Percentiles rank a stretch among this genome's conserved stretches.
Evolutionary conservation across 306 rosid species (phyloP).

Genomic region (Cicer cuneatum): DNA sequence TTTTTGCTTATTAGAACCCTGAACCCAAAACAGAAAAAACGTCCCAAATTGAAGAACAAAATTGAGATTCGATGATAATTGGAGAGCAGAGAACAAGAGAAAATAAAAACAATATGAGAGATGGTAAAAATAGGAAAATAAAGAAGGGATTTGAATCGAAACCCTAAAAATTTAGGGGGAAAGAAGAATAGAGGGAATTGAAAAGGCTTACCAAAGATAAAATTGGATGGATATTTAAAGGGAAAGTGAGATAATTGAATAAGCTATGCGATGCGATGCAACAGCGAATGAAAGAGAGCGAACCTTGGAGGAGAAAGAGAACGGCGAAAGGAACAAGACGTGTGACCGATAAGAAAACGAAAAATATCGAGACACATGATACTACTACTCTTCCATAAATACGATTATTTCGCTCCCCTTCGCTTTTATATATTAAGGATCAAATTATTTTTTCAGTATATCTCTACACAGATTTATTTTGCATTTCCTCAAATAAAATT

Average conservation of each 20-base stretch:
- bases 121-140: not conserved
- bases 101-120: not conserved
- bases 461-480: no score
- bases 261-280: conserved; percentile 26
- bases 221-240: conserved; percentile 37
- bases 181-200: conserved; percentile 20
- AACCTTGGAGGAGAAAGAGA: conserved; percentile 2
- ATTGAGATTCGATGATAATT: conserved; percentile 45
- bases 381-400: not conserved
- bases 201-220: conserved; percentile 23
- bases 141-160: conserved; percentile 37
- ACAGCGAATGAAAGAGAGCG: conserved; percentile 15
- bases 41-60: not conserved
- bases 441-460: no score
- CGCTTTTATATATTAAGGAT: not conserved
- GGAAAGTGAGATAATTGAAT: conserved; percentile 33
- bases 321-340: not conserved
- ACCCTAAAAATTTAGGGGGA: conserved; percentile 53
- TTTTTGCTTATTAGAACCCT: conserved; percentile 42
- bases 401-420: not conserved
- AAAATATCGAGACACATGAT: not conserved
- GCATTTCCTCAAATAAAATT: no score
- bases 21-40: conserved; percentile 49
- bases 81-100: conserved; percentile 19
- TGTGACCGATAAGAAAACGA: not conserved